phyloP scores from a whole-genome alignment of 306 rosid species.

The Cicer judaicum region DNA sequence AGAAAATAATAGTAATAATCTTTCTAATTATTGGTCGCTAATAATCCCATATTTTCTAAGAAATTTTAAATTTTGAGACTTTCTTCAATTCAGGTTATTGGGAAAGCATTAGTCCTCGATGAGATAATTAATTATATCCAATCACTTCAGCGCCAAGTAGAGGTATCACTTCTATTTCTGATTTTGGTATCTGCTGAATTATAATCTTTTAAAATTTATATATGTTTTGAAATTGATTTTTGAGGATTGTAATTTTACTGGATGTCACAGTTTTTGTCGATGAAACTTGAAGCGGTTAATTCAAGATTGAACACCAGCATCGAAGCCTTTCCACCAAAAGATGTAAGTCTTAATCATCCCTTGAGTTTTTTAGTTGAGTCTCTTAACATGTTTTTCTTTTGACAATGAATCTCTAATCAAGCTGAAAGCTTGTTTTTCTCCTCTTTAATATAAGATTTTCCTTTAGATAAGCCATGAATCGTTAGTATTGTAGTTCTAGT shows the following conservation, averaged over 20 bases:
- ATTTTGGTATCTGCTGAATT: slow-evolving; percentile 16
- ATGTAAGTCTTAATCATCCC: slow-evolving; percentile 53
- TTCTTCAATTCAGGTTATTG: slow-evolving; percentile 71
- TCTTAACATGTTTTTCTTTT: not conserved
- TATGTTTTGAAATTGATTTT: slow-evolving; percentile 4
- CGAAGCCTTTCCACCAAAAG: slow-evolving; percentile 80
- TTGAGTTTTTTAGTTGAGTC: not conserved
- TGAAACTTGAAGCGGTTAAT: slow-evolving; percentile 94
- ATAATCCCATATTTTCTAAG: not conserved
- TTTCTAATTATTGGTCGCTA: slow-evolving; percentile 4
- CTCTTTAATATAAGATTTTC: slow-evolving; percentile 1
- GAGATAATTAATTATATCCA: slow-evolving; percentile 92
- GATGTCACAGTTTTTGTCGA: slow-evolving; percentile 85
- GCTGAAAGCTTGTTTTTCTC: not conserved
- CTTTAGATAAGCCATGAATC: not conserved
- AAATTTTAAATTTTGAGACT: slow-evolving; percentile 12
- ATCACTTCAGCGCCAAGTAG: slow-evolving; percentile 90
- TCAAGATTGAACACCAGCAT: slow-evolving; percentile 69
- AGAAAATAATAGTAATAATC: not conserved
- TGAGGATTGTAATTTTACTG: slow-evolving; percentile 24
- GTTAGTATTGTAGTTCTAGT: not conserved
- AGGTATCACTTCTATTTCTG: slow-evolving; percentile 54
- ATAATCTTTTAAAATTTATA: not conserved
- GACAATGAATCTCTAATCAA: slow-evolving; percentile 3
- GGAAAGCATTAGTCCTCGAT: slow-evolving; percentile 95